Base-by-base conservation (phyloP, 2,329 filamentous ascomycete genomes). In the Fusarium pilosicola region DNA sequence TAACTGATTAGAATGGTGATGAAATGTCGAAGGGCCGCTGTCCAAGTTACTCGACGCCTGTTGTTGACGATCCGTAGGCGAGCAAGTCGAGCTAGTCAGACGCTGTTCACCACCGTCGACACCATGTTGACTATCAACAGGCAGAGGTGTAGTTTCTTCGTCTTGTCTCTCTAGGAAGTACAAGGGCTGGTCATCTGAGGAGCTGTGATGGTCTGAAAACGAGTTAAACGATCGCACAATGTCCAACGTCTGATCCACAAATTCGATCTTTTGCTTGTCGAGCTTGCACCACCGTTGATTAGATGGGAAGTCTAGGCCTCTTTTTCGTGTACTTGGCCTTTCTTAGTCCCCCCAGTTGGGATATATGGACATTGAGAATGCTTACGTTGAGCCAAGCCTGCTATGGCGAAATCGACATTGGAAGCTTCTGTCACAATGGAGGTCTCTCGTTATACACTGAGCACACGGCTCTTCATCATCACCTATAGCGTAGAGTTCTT, bases 191-290 rank as follows among this genome's bases (percentile, higher is more conserved):
- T 26, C 49, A 12, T 36, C 49, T 3, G 32, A 36, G 2, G 30
- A 52, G n/a, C 32, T 34, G 17, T 6, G 49, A 2, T 52, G 30
- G 7, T 52, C n/a, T 22, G 38, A 56, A n/a, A 30, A 4, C 5
- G 38, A 30, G 52, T 42, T 30, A 2, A 30, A 30, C 3, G 52
- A 56, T 14, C 52, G 38, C 20, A 42, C 52, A 7, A 39, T 56
- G 17, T 56, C 52, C 9, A 56, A 32, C 4, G 52, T 56, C 38
- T 56, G 52, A 32, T 56, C 52, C 38, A 56, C 38, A 20, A 56
- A 56, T 22, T 42, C 52, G 28, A 56, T 41, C 20, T 15, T 41
- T 14, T 56, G 38, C 15, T 56, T 42, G 4, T 42, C 28, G 1
- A 56, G 52, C 17, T 24, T 41, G 11, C 52, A 42, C 52, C 38